Evolutionary conservation across 768 basidiomycete species (phyloP), one percentile per base, ranked within the genome.

Genomic region (Kwoniella mangroviensis): DNA sequence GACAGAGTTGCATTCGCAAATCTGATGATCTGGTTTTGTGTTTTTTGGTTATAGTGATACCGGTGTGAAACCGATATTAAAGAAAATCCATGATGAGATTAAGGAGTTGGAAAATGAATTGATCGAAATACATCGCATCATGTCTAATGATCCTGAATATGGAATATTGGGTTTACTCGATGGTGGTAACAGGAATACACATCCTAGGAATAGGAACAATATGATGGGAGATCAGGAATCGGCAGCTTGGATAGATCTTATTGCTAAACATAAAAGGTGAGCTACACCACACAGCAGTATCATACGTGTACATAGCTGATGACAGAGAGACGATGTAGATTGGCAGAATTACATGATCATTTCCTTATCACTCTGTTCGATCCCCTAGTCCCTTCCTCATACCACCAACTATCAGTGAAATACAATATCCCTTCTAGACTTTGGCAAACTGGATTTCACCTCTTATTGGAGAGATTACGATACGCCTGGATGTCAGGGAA

Each of bases 351-450:
- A 69, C 93, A 96, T 75, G 93, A 94, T 83, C 90, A 92, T 69
- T 88, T 99, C 28, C 88, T 99, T 63, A 87, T 89, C 49, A 88
- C 96, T 1, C 92, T 94, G 0, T 88, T 93, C 49, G 90, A 94
- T 2, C 93, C 94, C 0, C 88, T 88, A 11, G 90, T 96, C 0
- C 96, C 97, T 0, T 89, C 92, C 0, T 94, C 94, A 0, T 85
- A 98, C 1, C 91, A 94, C 55, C 89, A 90, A 68, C 92, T 98
- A 59, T 93, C 96, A 0, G 89, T 88, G 49, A 95, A 94, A 77
- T 98, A 98, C 86, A 97, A 97, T 84, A 95, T 98, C 76, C 92
- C 96, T 70, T 89, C 90, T 51, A 89, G 96, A 11, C 86, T 98
- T 0, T 98, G 97, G 97, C 90, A 91, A 0, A 90, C 90, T 62